Base-by-base conservation (phyloP, 495 filamentous ascomycete species). In the Alectoria sarmentosa region DNA sequence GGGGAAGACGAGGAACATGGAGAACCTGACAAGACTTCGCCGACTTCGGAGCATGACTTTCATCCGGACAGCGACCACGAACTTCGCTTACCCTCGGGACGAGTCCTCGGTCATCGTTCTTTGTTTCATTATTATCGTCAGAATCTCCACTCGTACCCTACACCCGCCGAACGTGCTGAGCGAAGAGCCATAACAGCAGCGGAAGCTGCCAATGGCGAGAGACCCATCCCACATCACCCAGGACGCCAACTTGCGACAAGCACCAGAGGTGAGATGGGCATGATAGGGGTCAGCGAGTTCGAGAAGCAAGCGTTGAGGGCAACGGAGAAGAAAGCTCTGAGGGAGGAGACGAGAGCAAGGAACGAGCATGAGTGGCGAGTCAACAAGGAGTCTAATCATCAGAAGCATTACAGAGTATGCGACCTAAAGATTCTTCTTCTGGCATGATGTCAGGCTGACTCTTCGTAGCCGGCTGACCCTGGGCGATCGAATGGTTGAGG, bases 91-190 rank as follows among this genome's bases (percentile, higher is more conserved):
- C 92, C 92, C 4, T 89, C 87, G 21, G 94, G 94, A 36, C 84
- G 87, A 62, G 86, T 87, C 19, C 91, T 91, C 44, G 94, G 94
- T 49, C 94, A 98, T 73, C 85, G 94, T 59, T 92, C 89, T 11
- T 77, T 96, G n/a, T 86, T 88, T 66, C 83, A 80, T 61, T 96
- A 96, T 76, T 98, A 85, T 76, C 88, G 91, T 60, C 94, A 98
- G 77, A 96, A 97, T 76, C 79, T 98, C 39, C 87, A 90, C 78
- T 87, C 80, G 73, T 84, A 95, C 76, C 90, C 89, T 4, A 83
- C 86, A 3, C 75, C 84, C 0, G 83, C 84, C 15, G 91, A 95
- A 73, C 82, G 83, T 38, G 77, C 74, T 36, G 75, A 77, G 61
- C 72, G 79, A 41, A 60, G 44, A 13, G 76, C 75, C 21, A 81